A percentile compares a stretch with the other conserved stretches of the same genome.
These are phyloP conservation scores for Saksenaea vasiformis DNA, from an alignment of 371 early-diverging fungal genomes.

Conservation along the genomic window DNA sequence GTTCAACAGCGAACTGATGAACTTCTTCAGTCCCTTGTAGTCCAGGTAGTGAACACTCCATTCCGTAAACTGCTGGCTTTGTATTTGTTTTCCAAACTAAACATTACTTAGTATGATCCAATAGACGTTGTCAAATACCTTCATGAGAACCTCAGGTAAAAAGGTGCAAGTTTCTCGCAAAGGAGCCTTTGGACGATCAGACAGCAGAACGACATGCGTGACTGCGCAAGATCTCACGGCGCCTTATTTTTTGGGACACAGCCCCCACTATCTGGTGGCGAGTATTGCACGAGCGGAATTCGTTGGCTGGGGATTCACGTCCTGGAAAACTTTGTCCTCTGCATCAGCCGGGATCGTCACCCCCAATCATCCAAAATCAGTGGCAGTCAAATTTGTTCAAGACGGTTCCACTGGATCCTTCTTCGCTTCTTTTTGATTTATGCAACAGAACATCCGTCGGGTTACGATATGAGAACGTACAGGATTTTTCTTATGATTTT, in stretches of 20 bases:
- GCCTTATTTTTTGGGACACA: conserved; percentile 4
- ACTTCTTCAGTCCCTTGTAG: conserved; percentile 94
- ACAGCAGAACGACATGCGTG: conserved; percentile 1
- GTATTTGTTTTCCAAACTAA: conserved; percentile 97
- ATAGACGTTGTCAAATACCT: neutral
- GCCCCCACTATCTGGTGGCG: neutral
- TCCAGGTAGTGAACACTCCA: conserved; percentile 93
- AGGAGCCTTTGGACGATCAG: neutral
- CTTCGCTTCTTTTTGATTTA: no score
- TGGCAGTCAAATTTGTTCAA: no score
- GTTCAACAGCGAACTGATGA: conserved; percentile 77
- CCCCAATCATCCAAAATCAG: no score
- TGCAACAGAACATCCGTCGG: no score
- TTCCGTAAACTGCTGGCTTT: conserved; percentile 86
- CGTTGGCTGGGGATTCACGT: neutral
- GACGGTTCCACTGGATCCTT: no score
- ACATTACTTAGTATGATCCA: neutral
- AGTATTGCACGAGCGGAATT: neutral
- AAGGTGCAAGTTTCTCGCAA: conserved; percentile 2
- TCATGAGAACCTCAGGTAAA: neutral
- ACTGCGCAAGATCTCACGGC: neutral
- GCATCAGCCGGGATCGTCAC: neutral
- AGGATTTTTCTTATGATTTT: no score
- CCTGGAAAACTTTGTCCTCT: neutral
- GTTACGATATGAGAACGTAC: no score